Conservation (phyloP, 768 basidiomycete genomes). For the Psilocybe tampanensis region DNA sequence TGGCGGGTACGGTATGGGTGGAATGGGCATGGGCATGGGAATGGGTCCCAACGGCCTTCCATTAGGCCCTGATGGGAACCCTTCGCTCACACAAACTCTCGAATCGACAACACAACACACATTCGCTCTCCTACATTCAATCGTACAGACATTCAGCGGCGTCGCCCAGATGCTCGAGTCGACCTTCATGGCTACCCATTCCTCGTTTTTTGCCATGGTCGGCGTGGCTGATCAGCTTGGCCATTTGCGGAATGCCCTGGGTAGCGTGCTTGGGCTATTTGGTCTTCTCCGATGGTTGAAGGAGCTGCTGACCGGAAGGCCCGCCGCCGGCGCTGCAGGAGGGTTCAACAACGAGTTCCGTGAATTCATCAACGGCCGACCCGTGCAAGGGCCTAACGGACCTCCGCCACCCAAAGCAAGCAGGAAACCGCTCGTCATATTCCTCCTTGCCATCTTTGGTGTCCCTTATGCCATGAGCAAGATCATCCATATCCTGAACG, state of each 20-base stretch:
- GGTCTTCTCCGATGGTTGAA: conserved; percentile 87
- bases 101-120: conserved; percentile 91
- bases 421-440: conserved; percentile 90
- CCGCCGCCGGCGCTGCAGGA: conserved; percentile 19
- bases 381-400: conserved; percentile 50
- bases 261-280: conserved; percentile 91
- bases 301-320: conserved; percentile 53
- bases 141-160: conserved; percentile 94
- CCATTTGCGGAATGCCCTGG: conserved; percentile 88
- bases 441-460: conserved; percentile 92
- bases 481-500: conserved; percentile 77
- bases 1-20: conserved; percentile 31
- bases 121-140: conserved; percentile 89
- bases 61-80: conserved; percentile 51
- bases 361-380: conserved; percentile 71
- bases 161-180: conserved; percentile 97
- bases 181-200: conserved; percentile 97
- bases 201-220: conserved; percentile 94
- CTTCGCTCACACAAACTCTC: conserved; percentile 80
- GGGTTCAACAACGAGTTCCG: conserved; percentile 67
- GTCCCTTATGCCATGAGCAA: conserved; percentile 93
- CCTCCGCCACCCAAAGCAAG: conserved; percentile 60
- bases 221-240: conserved; percentile 95
- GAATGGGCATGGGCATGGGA: conserved; percentile 33
- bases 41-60: conserved; percentile 44